phyloP scores from a whole-genome alignment of 768 basidiomycete species.

The Pleurotus ostreatus region DNA sequence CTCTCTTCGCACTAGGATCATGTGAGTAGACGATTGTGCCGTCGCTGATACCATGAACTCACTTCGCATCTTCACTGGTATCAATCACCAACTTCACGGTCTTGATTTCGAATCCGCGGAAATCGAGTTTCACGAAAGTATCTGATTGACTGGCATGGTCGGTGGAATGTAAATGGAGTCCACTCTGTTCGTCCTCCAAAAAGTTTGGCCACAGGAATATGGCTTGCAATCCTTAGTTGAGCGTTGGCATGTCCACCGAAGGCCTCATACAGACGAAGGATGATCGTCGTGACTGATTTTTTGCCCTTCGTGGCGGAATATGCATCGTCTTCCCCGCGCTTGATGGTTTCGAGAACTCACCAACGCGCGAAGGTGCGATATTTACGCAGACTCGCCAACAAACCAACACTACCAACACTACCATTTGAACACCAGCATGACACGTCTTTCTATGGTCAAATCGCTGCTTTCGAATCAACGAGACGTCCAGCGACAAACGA shows the following conservation, averaged over 20 bases:
- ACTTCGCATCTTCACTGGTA: slow-evolving; percentile 19
- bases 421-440: too few relatives aligned
- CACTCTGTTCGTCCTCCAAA: slow-evolving; percentile 66
- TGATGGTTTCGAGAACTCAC: slow-evolving; percentile 83
- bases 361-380: too few relatives aligned
- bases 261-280: slow-evolving; percentile 90
- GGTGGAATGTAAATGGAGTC: slow-evolving; percentile 32
- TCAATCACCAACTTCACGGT: slow-evolving; percentile 65
- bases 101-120: slow-evolving; percentile 89
- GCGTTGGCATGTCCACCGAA: slow-evolving; percentile 84
- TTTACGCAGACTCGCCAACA: too few relatives aligned
- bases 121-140: slow-evolving; percentile 49
- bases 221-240: slow-evolving; percentile 48
- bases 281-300: slow-evolving; percentile 45
- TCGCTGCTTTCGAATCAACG: too few relatives aligned
- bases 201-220: slow-evolving; percentile 66
- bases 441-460: too few relatives aligned
- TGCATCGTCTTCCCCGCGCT: slow-evolving; percentile 85
- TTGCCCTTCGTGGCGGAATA: slow-evolving; percentile 21
- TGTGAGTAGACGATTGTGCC: not conserved
- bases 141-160: slow-evolving; percentile 21
- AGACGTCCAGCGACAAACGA: too few relatives aligned
- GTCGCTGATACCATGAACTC: not conserved
- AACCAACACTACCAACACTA: too few relatives aligned
- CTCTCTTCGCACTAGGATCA: slow-evolving; percentile 19